Percentiles rank a stretch among this genome's conserved stretches.
Conservation (phyloP, 345 rosid genomes). For the Arabidopsis suecica region DNA sequence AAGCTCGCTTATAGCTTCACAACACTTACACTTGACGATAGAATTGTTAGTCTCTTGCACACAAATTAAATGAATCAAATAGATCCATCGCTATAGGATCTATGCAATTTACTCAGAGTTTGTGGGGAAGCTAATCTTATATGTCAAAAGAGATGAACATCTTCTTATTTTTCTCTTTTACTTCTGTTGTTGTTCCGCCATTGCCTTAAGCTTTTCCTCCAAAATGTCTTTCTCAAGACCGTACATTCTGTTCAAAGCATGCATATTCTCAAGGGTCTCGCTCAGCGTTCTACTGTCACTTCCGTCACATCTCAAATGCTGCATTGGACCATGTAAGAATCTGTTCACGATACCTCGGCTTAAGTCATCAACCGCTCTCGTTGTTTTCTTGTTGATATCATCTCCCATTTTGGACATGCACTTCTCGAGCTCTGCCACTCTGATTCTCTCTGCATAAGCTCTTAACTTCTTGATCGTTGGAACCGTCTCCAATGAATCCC, state of each 20-base stretch:
- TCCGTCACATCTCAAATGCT: slow-evolving; percentile 95
- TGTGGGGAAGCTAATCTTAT: slow-evolving; percentile 7
- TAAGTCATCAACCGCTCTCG: slow-evolving; percentile 84
- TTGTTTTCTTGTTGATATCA: slow-evolving; percentile 81
- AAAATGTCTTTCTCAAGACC: slow-evolving; percentile 84
- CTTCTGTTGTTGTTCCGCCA: slow-evolving; percentile 67
- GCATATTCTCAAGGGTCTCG: slow-evolving; percentile 96
- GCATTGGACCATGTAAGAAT: slow-evolving; percentile 98
- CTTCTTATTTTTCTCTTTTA: slow-evolving; percentile 36
- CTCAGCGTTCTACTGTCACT: slow-evolving; percentile 73
- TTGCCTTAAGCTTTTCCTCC: slow-evolving; percentile 87
- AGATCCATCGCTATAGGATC: slow-evolving; percentile 36
- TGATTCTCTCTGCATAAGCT: slow-evolving; percentile 91
- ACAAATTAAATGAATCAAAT: slow-evolving; percentile 34
- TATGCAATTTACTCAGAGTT: slow-evolving; percentile 25
- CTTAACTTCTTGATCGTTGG: slow-evolving; percentile 95
- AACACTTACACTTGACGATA: slow-evolving; percentile 33
- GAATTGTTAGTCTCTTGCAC: slow-evolving; percentile 42
- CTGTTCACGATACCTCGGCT: slow-evolving; percentile 93
- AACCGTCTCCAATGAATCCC: slow-evolving; percentile 93
- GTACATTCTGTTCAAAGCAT: slow-evolving; percentile 95
- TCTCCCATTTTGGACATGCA: slow-evolving; percentile 95
- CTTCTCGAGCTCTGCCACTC: slow-evolving; percentile 81
- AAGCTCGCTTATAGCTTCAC: slow-evolving; percentile 31
- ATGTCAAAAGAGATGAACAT: slow-evolving; percentile 32